Conservation (phyloP, 1,284 basidiomycete species). For the Nidula niveotomentosa region DNA sequence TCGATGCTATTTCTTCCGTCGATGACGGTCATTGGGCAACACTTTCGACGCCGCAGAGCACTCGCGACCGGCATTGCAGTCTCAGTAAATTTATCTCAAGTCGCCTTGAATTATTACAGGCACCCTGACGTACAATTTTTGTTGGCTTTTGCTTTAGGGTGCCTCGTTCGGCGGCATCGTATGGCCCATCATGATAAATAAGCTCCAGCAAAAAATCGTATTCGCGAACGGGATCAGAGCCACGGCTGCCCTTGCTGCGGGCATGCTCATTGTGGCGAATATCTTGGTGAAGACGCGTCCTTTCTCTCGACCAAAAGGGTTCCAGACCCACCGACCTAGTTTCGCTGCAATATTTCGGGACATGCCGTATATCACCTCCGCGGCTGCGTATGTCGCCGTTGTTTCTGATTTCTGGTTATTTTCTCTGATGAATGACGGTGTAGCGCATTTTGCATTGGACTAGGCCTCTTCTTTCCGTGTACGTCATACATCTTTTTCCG, state of each 20-base stretch:
- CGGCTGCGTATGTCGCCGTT: slow-evolving; percentile 34
- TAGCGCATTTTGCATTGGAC: slow-evolving; percentile 42
- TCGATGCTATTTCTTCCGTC: slow-evolving; percentile 53
- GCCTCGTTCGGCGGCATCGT: slow-evolving; percentile 48
- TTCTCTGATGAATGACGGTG: not conserved
- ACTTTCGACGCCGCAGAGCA: slow-evolving; percentile 44
- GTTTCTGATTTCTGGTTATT: no score
- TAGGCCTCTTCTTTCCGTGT: slow-evolving; percentile 52
- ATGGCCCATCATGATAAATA: slow-evolving; percentile 51
- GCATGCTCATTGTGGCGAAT: slow-evolving; percentile 38
- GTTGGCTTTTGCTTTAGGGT: slow-evolving; percentile 19
- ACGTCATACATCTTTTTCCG: slow-evolving; percentile 10
- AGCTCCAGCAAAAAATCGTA: slow-evolving; percentile 30
- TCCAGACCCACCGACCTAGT: slow-evolving; percentile 13
- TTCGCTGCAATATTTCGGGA: slow-evolving; percentile 34
- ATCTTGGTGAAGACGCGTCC: slow-evolving; percentile 36
- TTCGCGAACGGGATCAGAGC: slow-evolving; percentile 41
- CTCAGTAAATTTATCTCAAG: slow-evolving; percentile 27
- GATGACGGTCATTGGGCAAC: slow-evolving; percentile 45
- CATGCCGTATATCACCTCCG: slow-evolving; percentile 40
- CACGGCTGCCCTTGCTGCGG: slow-evolving; percentile 33
- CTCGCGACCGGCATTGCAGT: slow-evolving; percentile 51
- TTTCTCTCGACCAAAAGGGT: not conserved
- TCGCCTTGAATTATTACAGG: no score
- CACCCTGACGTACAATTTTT: not conserved